phyloP scores from a whole-genome alignment of 179 eudicot genomes.

The Beta lomatogona region DNA sequence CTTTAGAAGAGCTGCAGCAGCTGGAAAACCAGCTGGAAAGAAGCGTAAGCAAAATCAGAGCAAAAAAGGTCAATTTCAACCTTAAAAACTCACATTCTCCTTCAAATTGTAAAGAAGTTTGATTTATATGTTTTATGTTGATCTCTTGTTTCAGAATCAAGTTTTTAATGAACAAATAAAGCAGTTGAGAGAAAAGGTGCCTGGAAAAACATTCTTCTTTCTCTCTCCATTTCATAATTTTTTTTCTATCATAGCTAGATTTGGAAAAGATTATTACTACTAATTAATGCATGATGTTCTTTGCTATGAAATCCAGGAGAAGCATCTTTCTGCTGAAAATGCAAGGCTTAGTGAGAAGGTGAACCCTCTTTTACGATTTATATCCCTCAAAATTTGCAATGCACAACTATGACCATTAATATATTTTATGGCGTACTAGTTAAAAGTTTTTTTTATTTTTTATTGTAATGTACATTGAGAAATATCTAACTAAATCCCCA shows the following conservation, averaged over 20 bases:
- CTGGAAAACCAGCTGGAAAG: conserved; percentile 72
- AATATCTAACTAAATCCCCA: too few relatives aligned
- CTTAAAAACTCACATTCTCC: neutral
- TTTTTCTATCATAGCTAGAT: neutral
- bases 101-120: neutral
- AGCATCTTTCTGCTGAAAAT: conserved; percentile 52
- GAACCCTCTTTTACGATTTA: neutral
- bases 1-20: conserved; percentile 64
- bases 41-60: conserved; percentile 60
- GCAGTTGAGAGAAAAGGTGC: conserved; percentile 73
- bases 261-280: neutral
- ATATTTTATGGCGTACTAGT: too few relatives aligned
- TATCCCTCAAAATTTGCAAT: neutral
- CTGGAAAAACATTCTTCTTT: neutral
- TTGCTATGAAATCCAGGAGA: conserved; percentile 47
- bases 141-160: conserved; percentile 55
- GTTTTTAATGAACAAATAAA: conserved; percentile 64
- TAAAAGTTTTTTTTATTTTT: too few relatives aligned
- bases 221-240: too few relatives aligned
- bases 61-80: conserved; percentile 57
- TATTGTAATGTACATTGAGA: too few relatives aligned
- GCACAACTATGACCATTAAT: too few relatives aligned
- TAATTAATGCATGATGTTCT: conserved; percentile 3
- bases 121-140: neutral
- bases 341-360: conserved; percentile 54